Evolutionary conservation across 202 grass and related monocot genomes (phyloP).

Genomic region (Saccharum hybrid): DNA sequence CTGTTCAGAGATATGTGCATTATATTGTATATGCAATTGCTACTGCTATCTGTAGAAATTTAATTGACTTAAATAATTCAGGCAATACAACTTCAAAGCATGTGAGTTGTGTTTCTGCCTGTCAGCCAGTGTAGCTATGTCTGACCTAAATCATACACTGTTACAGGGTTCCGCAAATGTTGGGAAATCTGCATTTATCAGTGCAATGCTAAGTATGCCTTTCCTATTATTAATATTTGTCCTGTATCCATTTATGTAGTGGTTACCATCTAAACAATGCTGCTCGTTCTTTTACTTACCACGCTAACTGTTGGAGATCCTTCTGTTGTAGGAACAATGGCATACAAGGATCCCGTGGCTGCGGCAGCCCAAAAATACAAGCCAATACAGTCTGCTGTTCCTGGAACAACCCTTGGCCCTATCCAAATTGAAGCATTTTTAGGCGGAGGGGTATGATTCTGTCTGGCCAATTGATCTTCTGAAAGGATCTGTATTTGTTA

Average conservation of each 20-base stretch:
- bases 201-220: conserved; percentile 84
- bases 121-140: not conserved
- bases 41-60: too few relatives aligned
- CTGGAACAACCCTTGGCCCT: conserved; percentile 92
- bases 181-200: conserved; percentile 97
- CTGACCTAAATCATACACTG: conserved; percentile 18
- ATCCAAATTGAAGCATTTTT: conserved; percentile 93
- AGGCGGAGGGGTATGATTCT: conserved; percentile 66
- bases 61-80: not conserved
- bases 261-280: not conserved
- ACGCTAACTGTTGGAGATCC: conserved; percentile 15
- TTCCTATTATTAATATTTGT: conserved; percentile 6
- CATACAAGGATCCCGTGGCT: conserved; percentile 84
- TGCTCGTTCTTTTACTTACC: not conserved
- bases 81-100: not conserved
- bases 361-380: conserved; percentile 96
- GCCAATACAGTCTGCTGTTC: conserved; percentile 96
- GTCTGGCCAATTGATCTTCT: conserved; percentile 31
- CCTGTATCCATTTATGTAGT: not conserved
- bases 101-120: not conserved
- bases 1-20: not conserved
- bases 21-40: not conserved
- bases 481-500: not conserved
- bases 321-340: conserved; percentile 69
- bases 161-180: conserved; percentile 94